Percentiles rank a stretch among this genome's conserved stretches.
These are phyloP conservation scores for Aspergillus clavatus DNA, from an alignment of 2,329 filamentous ascomycete species.

Conservation along the genomic window DNA sequence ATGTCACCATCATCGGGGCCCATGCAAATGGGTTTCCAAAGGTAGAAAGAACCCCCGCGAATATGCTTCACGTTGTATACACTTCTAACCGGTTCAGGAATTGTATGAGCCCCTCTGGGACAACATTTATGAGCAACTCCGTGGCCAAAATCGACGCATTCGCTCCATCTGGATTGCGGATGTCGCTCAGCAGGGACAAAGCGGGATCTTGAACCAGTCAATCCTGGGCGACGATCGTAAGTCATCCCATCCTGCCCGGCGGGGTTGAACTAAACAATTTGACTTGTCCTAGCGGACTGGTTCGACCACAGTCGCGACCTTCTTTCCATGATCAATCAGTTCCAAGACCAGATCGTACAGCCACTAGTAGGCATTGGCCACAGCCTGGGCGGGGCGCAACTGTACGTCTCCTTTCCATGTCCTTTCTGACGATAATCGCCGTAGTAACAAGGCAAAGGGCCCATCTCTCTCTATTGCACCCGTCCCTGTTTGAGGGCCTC, in stretches of 20 bases:
- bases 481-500: constrained; percentile 5
- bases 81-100: constrained; percentile 1
- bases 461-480: constrained; percentile 5
- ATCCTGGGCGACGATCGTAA: constrained; percentile 11
- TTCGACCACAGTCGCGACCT: constrained; percentile 15
- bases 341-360: constrained; percentile 13
- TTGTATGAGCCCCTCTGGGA: constrained; percentile 12
- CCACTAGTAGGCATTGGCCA: constrained; percentile 16
- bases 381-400: constrained; percentile 13
- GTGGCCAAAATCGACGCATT: neutral
- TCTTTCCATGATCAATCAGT: constrained; percentile 15
- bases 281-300: constrained; percentile 5
- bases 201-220: constrained; percentile 8
- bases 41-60: neutral
- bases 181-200: constrained; percentile 6
- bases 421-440: constrained; percentile 1
- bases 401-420: constrained; percentile 3
- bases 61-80: neutral
- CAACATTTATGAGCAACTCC: neutral
- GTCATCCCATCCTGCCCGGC: too few species aligned
- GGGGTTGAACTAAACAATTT: too few species aligned
- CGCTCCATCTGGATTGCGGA: constrained; percentile 13
- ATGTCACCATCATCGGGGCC: constrained; percentile 8
- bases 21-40: constrained; percentile 10
- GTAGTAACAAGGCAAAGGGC: too few species aligned